A percentile compares a stretch with the other conserved stretches of the same genome.
Evolutionary conservation across 352 stramenopile genomes (phyloP).

Genomic region (Pythium aristosporum): DNA sequence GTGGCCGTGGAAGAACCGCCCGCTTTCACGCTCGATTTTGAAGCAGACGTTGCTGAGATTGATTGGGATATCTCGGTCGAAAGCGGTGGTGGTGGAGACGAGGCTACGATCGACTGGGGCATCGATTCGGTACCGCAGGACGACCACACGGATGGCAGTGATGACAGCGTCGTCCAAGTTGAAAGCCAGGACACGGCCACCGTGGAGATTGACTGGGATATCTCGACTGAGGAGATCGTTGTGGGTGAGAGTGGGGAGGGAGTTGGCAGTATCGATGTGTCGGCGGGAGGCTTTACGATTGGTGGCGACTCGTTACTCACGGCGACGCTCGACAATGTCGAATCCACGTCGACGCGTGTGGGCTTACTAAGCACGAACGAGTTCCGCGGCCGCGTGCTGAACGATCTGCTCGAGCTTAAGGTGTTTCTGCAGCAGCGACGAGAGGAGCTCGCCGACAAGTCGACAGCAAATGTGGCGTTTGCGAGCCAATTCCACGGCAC

Average conservation of each 20-base stretch:
- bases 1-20: constrained; percentile 22
- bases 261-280: constrained; percentile 11
- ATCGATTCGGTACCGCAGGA: constrained; percentile 43
- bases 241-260: constrained; percentile 16
- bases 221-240: constrained; percentile 46
- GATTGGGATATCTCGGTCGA: constrained; percentile 74
- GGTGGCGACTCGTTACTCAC: constrained; percentile 9
- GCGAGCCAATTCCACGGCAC: constrained; percentile 74
- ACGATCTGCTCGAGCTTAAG: constrained; percentile 74
- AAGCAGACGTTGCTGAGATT: constrained; percentile 58
- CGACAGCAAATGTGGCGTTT: constrained; percentile 54
- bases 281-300: constrained; percentile 5
- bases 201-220: constrained; percentile 79
- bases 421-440: constrained; percentile 61
- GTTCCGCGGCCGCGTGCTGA: constrained; percentile 58
- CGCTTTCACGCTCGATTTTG: constrained; percentile 39
- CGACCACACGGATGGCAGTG: constrained; percentile 5
- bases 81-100: constrained; percentile 23
- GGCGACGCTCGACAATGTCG: constrained; percentile 7
- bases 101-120: constrained; percentile 60
- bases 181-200: constrained; percentile 25
- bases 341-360: constrained; percentile 39
- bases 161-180: constrained; percentile 23
- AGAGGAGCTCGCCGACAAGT: constrained; percentile 42
- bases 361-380: constrained; percentile 52